Conservation (phyloP, 2,329 filamentous ascomycete species). For the Penicillium nordicum region DNA sequence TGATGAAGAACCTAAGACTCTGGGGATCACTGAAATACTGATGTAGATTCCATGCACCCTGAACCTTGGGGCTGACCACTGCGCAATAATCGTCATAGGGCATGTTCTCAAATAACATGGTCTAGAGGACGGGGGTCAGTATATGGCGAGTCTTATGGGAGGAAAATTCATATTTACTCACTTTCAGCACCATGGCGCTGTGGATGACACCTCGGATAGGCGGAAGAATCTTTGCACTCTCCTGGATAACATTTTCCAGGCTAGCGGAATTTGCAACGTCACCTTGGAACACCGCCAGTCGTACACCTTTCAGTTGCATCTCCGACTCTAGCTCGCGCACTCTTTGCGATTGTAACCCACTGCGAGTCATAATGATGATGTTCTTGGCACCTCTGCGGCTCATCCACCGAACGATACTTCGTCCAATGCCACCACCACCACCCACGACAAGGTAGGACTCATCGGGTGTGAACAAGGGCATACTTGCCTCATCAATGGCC, state of each 20-base stretch:
- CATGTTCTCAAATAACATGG: neutral
- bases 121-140: neutral
- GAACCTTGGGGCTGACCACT: neutral
- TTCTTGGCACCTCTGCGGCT: neutral
- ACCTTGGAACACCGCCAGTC: neutral
- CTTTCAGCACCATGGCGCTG: neutral
- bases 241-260: neutral
- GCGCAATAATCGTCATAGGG: neutral
- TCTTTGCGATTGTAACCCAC: neutral
- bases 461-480: neutral
- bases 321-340: neutral
- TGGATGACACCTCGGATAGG: neutral
- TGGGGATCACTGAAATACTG: neutral
- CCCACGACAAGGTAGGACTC: neutral
- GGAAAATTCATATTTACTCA: neutral
- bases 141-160: neutral
- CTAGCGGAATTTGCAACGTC: neutral
- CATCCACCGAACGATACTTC: neutral
- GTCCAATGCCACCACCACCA: neutral
- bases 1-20: neutral
- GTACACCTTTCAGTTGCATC: neutral
- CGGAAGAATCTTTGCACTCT: neutral
- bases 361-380: neutral
- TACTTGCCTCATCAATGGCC: neutral
- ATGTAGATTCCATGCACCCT: neutral